Evolutionary conservation across 768 basidiomycete species (phyloP), one percentile per base, ranked within the genome.

Genomic region (Collybiopsis confluens): DNA sequence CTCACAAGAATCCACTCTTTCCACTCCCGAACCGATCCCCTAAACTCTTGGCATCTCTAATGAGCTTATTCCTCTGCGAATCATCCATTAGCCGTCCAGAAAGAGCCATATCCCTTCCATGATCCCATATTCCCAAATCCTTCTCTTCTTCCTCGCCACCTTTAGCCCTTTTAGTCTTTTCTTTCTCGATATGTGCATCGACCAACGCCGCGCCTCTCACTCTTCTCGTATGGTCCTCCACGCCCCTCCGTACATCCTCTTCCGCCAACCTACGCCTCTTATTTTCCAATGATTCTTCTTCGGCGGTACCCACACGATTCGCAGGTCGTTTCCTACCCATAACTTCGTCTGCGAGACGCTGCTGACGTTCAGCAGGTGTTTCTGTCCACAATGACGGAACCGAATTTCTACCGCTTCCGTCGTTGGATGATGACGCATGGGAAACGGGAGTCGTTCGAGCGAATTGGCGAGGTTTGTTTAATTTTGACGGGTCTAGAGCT

Each of bases 21-120:
- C 86, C 85, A 40, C 78, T 71, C 15, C 90, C 90, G 64, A 98
- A 98, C 50, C 92, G 74, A 62, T 92, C 90, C 28, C 88, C 85
- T 15, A 98, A 73, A 5, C 85, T 83, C 57, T 81, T 83, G 10
- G 93, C 87, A 58, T 98, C 94, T 54, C 77, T 80, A 62, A 98
- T 76, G 66, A 92, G 75, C 63, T 83, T 84, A 52, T 80, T 76
- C 57, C 96, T 77, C 64, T 90, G 85, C 42, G 75, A 78, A 56
- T 97, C 95, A 62, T 92, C 93, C 90, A 99, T 89, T 27, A 97
- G 73, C 46, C 90, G 74, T 13, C 96, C 95, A 1, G 86, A 85
- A 3, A 96, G 61, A 2, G 79, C 80, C 94, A 99, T 97, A 67
- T 96, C 92, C 26, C 93, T 77, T 33, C 83, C 74, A 62, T 91